Evolutionary conservation across 345 rosid species (phyloP).

Genomic region (Eucalyptus brandiana): DNA sequence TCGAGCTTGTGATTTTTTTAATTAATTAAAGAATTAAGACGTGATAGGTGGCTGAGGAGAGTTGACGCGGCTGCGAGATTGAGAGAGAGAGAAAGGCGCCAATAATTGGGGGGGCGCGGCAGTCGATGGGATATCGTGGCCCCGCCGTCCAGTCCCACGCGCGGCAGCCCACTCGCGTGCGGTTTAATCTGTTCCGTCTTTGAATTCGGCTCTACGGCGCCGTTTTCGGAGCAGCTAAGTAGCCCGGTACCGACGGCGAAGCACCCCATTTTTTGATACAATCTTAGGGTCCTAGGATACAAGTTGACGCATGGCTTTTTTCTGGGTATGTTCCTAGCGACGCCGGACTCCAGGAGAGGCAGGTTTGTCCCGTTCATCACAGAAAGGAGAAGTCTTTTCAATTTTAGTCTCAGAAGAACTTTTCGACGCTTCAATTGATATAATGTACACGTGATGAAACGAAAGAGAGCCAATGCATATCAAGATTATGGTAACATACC

Average conservation of each 20-base stretch:
- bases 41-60: background rate
- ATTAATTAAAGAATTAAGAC: background rate
- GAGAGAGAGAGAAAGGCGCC: background rate
- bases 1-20: background rate
- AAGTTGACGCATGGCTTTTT: background rate
- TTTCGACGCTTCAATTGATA: background rate
- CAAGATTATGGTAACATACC: background rate
- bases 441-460: accelerated
- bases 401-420: background rate
- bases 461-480: background rate
- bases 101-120: background rate
- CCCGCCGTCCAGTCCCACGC: background rate
- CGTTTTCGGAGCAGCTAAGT: background rate
- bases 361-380: background rate
- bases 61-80: background rate
- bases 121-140: background rate
- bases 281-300: background rate
- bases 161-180: background rate
- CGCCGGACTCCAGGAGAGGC: background rate
- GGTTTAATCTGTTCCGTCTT: background rate
- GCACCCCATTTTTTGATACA: background rate
- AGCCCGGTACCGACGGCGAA: background rate
- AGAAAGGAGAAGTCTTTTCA: background rate
- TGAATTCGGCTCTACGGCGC: background rate
- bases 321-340: background rate